Percentiles rank a stretch among this genome's conserved stretches.
Evolutionary conservation across 768 basidiomycete species (phyloP).

Genomic region (Russula abietina): DNA sequence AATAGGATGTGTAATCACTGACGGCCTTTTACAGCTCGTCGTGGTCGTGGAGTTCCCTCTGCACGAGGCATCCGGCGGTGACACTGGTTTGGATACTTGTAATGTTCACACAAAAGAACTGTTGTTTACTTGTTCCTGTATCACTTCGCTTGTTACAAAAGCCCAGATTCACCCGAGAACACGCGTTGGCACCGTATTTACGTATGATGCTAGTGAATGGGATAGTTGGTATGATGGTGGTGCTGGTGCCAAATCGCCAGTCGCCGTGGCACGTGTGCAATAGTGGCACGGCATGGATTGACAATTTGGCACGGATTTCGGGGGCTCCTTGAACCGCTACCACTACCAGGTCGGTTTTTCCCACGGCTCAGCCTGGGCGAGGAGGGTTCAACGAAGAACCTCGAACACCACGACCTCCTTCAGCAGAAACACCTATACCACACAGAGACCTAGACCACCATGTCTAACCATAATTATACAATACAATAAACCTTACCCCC

Average conservation of each 20-base stretch:
- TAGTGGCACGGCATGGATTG: no score
- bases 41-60: constrained; percentile 76
- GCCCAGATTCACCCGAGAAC: background rate
- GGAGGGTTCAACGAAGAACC: no score
- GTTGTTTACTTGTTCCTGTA: constrained; percentile 18
- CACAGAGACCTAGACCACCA: no score
- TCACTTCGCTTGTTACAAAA: constrained; percentile 8
- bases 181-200: background rate
- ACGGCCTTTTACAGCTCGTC: constrained; percentile 54
- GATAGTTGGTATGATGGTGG: background rate
- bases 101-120: constrained; percentile 19
- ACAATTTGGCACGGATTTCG: no score
- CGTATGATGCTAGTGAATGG: background rate
- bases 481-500: no score
- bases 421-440: no score
- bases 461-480: no score
- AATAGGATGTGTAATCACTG: constrained; percentile 10
- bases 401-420: no score
- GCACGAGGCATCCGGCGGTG: constrained; percentile 78
- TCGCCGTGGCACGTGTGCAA: background rate
- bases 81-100: constrained; percentile 26
- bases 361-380: no score
- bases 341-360: no score
- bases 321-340: no score
- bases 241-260: no score